Evolutionary conservation across 73 alveolate genomes (phyloP).

Genomic region (Breviolum minutum): DNA sequence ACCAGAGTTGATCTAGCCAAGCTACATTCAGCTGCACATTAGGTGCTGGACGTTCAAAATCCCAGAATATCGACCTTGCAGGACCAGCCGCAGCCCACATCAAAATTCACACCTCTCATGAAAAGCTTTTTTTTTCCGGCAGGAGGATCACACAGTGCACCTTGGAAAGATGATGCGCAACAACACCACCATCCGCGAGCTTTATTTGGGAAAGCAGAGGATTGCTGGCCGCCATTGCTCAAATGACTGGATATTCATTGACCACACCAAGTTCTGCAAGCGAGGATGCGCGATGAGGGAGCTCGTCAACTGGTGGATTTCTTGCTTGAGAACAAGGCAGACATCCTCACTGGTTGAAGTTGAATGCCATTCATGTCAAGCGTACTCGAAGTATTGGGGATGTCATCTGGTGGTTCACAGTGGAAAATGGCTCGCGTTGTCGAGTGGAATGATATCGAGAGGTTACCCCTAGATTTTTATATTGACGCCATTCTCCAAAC

Average conservation of each 20-base stretch:
- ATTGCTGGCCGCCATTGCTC: no score
- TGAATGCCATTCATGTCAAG: background rate
- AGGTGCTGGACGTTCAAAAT: constrained; percentile 82
- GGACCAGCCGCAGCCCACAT: background rate
- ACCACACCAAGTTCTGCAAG: no score
- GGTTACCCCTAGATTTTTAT: no score
- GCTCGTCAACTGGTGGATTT: constrained; percentile 77
- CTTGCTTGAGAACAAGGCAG: constrained; percentile 68
- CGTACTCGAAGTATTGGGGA: background rate
- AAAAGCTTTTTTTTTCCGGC: background rate
- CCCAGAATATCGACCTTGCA: constrained; percentile 80
- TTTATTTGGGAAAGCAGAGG: constrained; percentile 85
- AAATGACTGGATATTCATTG: no score
- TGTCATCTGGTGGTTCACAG: no score
- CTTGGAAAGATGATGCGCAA: constrained; percentile 77
- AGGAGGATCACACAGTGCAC: constrained; percentile 90
- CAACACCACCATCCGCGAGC: constrained; percentile 70
- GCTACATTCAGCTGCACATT: no score
- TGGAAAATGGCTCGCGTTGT: no score
- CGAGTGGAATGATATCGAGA: no score
- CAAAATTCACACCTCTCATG: background rate
- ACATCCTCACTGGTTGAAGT: background rate
- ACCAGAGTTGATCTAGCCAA: no score
- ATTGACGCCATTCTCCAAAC: no score
- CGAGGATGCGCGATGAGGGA: constrained; percentile 85